Conservation (phyloP, 1,139 yeast species). For the Yamadazyma spencermartinsiae region DNA sequence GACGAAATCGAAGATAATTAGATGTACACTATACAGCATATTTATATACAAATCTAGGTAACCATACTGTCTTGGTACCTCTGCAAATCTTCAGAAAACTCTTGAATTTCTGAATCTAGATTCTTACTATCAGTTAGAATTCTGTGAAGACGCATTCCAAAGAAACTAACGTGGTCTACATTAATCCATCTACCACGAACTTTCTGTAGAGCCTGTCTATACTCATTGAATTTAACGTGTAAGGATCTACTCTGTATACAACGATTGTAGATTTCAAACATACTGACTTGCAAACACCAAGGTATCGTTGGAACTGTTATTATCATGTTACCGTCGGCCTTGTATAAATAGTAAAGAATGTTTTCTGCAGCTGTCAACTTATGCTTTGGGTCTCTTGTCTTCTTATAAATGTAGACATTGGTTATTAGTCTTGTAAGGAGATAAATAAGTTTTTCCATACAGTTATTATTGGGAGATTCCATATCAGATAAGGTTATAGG, state of each 20-base stretch:
- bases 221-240: background rate
- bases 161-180: background rate
- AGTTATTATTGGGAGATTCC: slow-evolving; percentile 9
- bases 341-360: slow-evolving; percentile 25
- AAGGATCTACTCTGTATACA: background rate
- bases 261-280: background rate
- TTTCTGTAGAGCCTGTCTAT: background rate
- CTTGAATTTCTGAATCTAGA: background rate
- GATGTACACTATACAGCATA: slow-evolving; percentile 8
- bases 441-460: slow-evolving; percentile 21
- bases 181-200: background rate
- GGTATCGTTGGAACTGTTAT: slow-evolving; percentile 30
- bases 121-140: background rate
- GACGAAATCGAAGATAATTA: slow-evolving; percentile 40
- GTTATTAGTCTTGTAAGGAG: slow-evolving; percentile 28
- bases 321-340: slow-evolving; percentile 21
- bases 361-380: slow-evolving; percentile 29
- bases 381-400: slow-evolving; percentile 25
- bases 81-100: background rate
- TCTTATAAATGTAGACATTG: slow-evolving; percentile 23
- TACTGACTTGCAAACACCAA: slow-evolving; percentile 14
- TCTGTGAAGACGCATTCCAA: background rate
- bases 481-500: slow-evolving; percentile 1
- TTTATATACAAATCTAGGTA: background rate
- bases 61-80: background rate